Conservation (phyloP, 192 early-diverging fungal genomes). For the Pilobolus umbonatus region DNA sequence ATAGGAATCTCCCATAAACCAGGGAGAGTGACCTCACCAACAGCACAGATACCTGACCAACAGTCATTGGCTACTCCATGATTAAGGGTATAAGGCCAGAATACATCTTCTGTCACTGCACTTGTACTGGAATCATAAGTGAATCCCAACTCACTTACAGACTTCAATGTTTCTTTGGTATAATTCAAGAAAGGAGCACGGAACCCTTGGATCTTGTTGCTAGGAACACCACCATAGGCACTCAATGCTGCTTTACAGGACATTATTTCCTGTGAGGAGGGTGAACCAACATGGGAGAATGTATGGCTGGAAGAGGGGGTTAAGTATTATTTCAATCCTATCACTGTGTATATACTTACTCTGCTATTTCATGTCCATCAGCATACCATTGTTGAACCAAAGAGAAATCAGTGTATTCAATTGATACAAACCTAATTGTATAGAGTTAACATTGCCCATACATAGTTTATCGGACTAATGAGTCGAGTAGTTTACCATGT, state of each 20-base stretch:
- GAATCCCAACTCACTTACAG: slow-evolving; percentile 36
- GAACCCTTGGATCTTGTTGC: slow-evolving; percentile 56
- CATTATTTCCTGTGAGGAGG: slow-evolving; percentile 36
- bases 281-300: slow-evolving; percentile 29
- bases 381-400: slow-evolving; percentile 58
- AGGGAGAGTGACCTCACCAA: slow-evolving; percentile 28
- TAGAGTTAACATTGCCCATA: too few species aligned
- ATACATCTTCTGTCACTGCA: slow-evolving; percentile 32
- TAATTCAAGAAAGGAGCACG: slow-evolving; percentile 59
- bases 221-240: slow-evolving; percentile 55
- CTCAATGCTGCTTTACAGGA: slow-evolving; percentile 36
- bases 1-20: slow-evolving; percentile 68
- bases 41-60: slow-evolving; percentile 42
- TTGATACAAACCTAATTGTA: slow-evolving; percentile 48
- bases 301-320: slow-evolving; percentile 22
- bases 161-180: slow-evolving; percentile 38
- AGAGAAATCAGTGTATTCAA: slow-evolving; percentile 55
- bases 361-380: slow-evolving; percentile 55
- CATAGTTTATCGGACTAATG: too few species aligned
- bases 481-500: slow-evolving; percentile 49
- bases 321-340: background rate
- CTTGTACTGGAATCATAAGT: slow-evolving; percentile 53
- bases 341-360: slow-evolving; percentile 20
- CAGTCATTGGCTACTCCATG: slow-evolving; percentile 58
- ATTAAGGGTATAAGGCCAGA: slow-evolving; percentile 68